Base-by-base conservation (phyloP, 306 rosid genomes). In the Lathyrus aphaca region DNA sequence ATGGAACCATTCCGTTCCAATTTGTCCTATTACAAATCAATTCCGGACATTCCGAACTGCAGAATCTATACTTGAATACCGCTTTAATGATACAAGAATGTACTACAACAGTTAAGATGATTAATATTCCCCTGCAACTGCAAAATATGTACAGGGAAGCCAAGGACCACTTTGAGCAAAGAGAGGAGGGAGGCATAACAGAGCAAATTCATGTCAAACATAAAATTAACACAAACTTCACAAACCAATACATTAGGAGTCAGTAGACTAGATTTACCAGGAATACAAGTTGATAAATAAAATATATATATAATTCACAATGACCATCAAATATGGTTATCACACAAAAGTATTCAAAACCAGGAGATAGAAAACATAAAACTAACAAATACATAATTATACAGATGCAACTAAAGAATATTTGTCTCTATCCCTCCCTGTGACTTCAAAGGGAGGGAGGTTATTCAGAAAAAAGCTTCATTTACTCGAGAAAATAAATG, bases 181-280 rank as follows among this genome's bases (percentile, higher is more conserved):
- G 39, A 53, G 59, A 25, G 72, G 66, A 40, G 43, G 67, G 54
- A 69, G 23, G 60, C 66, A 62, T 10, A 68, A 48, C 17, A 51
- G 70, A 64, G 21, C 61, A 64, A 66, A 53, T n/a, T 74, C 23
- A 27, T 6, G 42, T 18, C 54, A 62, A 54, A 42, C 37, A 55
- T 25, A 25, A 38, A n/a, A 32, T 48, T 37, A 0, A 21, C 67
- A 44, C 65, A 59, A 15, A 59, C 8, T 30, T 59, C 44, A 59
- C 44, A n/a, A 12, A n/a, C n/a, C 23, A 30, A 59, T 32, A 32
- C 65, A 59, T 59, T 32, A 59, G 21, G 65, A 32, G 45, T 59
- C 27, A 35, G 9, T 35, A 5, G 23, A 35, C n/a, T 59, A 29
- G 38, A 56, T 59, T 35, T 15, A 32, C 27, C 1, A 5, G 8